Base-by-base conservation (phyloP, 768 basidiomycete genomes). In the Agaricus blazei region DNA sequence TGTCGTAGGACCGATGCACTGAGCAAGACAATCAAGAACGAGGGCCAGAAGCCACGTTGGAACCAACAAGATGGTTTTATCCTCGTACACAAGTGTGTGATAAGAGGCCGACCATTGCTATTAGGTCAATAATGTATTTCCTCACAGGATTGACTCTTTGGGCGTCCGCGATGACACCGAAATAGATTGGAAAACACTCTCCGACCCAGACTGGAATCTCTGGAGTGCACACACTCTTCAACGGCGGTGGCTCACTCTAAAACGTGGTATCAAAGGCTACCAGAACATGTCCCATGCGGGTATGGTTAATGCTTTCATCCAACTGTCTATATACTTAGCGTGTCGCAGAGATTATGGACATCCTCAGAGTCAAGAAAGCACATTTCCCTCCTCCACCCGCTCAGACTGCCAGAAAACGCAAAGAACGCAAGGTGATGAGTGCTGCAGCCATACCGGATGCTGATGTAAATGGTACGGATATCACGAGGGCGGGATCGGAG, bases 201-300 rank as follows among this genome's bases (percentile, higher is more conserved):
- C 81, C 1, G 90, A 93, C 65, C 64, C 80, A 14, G 75, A 85
- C 56, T 92, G 90, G 90, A 90, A 92, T 62, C 65, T 90, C 8
- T 92, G 88, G 88, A 92, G 90, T 66, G 82, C 88, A 0, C 90
- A 93, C 63, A 75, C 79, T 12, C 72, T 93, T 36, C 90, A 91
- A 60, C 79, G 88, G 38, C 84, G 88, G 48, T 93, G 90, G 90
- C 65, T 84, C 46, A 86, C 86, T 1, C 82, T 92, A 83, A 92
- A 92, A 64, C 76, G 79, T 54, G 72, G 86, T 51, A 78, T 92
- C 56, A 88, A 87, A 65, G 88, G 87, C 19, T 78, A 81, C 60
- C 88, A 90, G 66, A 80, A 88, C 46, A 91, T 92, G 89, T 78
- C 86, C 1, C 87, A 89, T 65, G 78, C 82, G 70, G 90, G 90